A percentile compares a stretch with the other conserved stretches of the same genome.
phyloP scores from a whole-genome alignment of 2,329 filamentous ascomycete genomes.

The Aspergillus sp. region DNA sequence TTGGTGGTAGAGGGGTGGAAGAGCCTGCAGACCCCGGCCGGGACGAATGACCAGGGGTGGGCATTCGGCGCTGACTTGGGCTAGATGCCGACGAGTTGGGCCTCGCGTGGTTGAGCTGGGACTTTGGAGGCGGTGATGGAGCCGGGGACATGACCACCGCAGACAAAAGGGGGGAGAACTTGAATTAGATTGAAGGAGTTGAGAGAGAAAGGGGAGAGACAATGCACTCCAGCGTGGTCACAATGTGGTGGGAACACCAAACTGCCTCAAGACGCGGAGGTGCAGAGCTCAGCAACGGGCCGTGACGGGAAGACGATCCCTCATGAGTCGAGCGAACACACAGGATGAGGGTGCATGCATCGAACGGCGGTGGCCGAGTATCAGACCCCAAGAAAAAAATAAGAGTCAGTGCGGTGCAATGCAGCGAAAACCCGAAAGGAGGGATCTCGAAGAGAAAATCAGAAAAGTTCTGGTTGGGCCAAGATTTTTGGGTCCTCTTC shows the following conservation, averaged over 20 bases:
- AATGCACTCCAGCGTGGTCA: slow-evolving; percentile 14
- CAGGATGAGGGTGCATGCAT: no score
- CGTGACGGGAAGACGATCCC: slow-evolving; percentile 19
- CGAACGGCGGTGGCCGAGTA: no score
- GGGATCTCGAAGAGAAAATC: no score
- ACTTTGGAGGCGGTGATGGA: slow-evolving; percentile 21
- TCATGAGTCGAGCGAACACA: slow-evolving; percentile 7
- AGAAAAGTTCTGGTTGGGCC: no score
- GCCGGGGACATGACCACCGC: slow-evolving; percentile 27
- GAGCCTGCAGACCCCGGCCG: slow-evolving; percentile 17
- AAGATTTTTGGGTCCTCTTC: no score
- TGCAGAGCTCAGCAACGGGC: slow-evolving; percentile 20
- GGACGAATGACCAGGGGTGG: slow-evolving; percentile 32
- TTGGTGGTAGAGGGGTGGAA: slow-evolving; percentile 12
- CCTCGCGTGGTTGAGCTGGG: slow-evolving; percentile 3
- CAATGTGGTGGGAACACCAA: slow-evolving; percentile 14
- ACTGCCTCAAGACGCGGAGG: slow-evolving; percentile 12
- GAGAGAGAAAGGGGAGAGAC: slow-evolving; percentile 9
- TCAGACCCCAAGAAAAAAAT: neutral
- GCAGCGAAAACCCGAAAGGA: no score
- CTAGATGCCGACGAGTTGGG: no score
- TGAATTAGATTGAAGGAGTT: neutral
- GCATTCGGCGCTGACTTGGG: slow-evolving; percentile 4
- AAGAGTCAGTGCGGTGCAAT: no score
- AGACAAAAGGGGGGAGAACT: slow-evolving; percentile 9